A percentile compares a stretch with the other conserved stretches of the same genome.
Evolutionary conservation across 2,329 filamentous ascomycete species (phyloP).

Genomic region (Fusarium sp.): DNA sequence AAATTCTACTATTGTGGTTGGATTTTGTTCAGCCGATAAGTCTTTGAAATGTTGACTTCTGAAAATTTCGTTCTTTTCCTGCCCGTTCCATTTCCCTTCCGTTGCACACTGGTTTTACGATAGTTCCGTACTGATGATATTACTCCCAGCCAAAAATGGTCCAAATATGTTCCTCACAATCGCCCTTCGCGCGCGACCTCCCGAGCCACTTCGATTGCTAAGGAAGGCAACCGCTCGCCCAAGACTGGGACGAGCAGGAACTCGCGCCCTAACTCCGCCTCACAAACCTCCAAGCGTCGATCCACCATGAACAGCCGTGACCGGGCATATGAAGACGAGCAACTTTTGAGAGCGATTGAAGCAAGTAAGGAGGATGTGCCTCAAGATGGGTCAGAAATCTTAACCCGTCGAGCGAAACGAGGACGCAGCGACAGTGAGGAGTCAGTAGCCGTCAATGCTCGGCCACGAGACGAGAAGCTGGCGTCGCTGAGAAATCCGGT

Average conservation of each 20-base stretch:
- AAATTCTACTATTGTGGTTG: not conserved
- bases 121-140: slow-evolving; percentile 51
- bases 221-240: slow-evolving; percentile 64
- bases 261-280: slow-evolving; percentile 63
- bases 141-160: slow-evolving; percentile 69
- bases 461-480: slow-evolving; percentile 39
- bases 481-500: slow-evolving; percentile 70
- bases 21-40: not conserved
- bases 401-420: slow-evolving; percentile 78
- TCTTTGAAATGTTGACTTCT: not conserved
- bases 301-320: slow-evolving; percentile 98
- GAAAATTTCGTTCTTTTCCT: not conserved
- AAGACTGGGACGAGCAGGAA: slow-evolving; percentile 71
- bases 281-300: slow-evolving; percentile 77
- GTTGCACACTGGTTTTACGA: not conserved
- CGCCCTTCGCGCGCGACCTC: slow-evolving; percentile 67
- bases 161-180: slow-evolving; percentile 72
- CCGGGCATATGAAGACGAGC: slow-evolving; percentile 94
- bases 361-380: slow-evolving; percentile 87
- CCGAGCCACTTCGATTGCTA: slow-evolving; percentile 71
- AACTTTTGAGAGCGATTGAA: slow-evolving; percentile 88
- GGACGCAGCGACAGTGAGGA: slow-evolving; percentile 93
- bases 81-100: not conserved
- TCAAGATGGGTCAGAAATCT: slow-evolving; percentile 62
- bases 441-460: slow-evolving; percentile 66